phyloP scores from a whole-genome alignment of 768 basidiomycete genomes.

The Boletus subparvulus region DNA sequence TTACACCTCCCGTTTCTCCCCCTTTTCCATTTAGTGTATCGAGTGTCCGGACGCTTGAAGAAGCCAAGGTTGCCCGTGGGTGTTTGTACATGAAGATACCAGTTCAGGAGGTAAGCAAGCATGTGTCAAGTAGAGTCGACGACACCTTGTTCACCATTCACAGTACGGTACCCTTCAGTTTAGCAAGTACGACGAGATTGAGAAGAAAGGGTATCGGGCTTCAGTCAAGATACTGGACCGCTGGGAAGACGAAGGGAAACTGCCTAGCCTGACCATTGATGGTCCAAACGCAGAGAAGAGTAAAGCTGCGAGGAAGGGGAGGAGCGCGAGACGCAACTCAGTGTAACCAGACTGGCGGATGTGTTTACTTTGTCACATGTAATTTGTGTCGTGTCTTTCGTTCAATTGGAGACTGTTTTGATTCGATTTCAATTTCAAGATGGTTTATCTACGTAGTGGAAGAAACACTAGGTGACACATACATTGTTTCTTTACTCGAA shows the following conservation, averaged over 20 bases:
- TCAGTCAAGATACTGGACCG: constrained; percentile 68
- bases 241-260: constrained; percentile 78
- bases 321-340: constrained; percentile 78
- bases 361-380: neutral
- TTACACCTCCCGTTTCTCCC: neutral
- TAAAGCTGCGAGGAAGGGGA: constrained; percentile 59
- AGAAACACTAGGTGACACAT: constrained; percentile 15
- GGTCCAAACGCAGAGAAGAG: constrained; percentile 46
- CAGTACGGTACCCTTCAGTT: constrained; percentile 93
- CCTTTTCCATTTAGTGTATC: constrained; percentile 64
- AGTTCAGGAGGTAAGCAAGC: constrained; percentile 71
- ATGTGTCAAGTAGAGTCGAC: neutral
- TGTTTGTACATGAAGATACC: constrained; percentile 95
- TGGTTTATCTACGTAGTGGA: constrained; percentile 18
- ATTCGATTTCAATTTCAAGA: constrained; percentile 12
- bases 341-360: constrained; percentile 30
- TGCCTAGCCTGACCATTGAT: constrained; percentile 75
- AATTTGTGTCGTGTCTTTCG: neutral
- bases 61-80: constrained; percentile 86
- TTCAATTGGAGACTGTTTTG: neutral
- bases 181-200: constrained; percentile 84
- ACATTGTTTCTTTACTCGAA: constrained; percentile 24
- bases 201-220: constrained; percentile 75
- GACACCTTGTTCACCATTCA: constrained; percentile 2
- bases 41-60: constrained; percentile 91